Evolutionary conservation across 164 flowering plant genomes (phyloP), one percentile per base, ranked within the genome.

Genomic region (Vitis riparia): DNA sequence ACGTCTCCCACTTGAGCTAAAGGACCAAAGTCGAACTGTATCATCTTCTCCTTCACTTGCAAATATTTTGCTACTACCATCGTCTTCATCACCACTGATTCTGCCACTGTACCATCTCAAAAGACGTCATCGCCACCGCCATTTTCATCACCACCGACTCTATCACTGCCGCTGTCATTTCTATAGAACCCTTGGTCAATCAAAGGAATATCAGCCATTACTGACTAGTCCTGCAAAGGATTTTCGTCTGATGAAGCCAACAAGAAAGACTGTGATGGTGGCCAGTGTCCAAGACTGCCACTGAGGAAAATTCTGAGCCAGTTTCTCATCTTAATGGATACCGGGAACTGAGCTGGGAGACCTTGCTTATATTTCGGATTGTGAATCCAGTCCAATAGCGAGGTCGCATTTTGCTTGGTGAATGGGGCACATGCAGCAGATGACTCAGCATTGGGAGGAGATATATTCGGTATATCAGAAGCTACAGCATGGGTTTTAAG

Each of bases 131-230:
- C 17, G 23, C 23, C 23, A 1, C 23, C 23, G 23, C 1, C 23
- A 19, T 19, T 19, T 19, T 19, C 23, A 19, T 19, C 23, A 19
- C 23, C 23, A 19, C 23, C 0, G 23, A 19, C 1, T 19, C 23
- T 19, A 19, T 19, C 23, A 19, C 23, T 19, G 23, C 23, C 1
- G 23, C 23, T 76, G 48, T 15, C 67, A 32, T 71, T 11, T 8
- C 74, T 90, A 74, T 91, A 89, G 62, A 79, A 91, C 2, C 14
- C 19, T 50, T 77, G 68, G 74, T 91, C 88, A 16, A 91, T 59
- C 66, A 89, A 37, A 2, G 97, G 91, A 68, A 91, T 85, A 68
- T 91, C 97, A 55, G 87, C 89, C 61, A 87, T 74, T 29, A 78
- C 83, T 8, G 87, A 83, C 16, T 84, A 87, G 56, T 64, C 75